Evolutionary conservation across 2,329 filamentous ascomycete species (phyloP), one percentile per base, ranked within the genome.

Genomic region (Fusarium graminum): DNA sequence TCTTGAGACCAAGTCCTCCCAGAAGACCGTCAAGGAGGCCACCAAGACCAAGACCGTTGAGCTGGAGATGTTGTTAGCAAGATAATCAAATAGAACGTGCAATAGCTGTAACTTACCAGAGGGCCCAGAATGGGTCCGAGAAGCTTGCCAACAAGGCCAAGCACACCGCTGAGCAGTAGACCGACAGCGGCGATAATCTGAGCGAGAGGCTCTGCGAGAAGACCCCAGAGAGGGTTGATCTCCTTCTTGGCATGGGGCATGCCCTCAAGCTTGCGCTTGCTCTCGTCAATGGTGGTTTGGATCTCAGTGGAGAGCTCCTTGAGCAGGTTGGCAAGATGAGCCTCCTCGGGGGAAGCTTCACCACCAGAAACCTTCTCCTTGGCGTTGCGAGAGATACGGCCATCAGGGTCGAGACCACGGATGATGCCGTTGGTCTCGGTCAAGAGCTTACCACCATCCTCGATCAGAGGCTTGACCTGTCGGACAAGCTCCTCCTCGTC

Each of bases 191-290:
- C 92, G 46, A 97, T 86, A 75, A 97, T 97, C 85, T 97, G 94
- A 85, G 93, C 92, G 22, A 97, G 82, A 12, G 94, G 94, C 83
- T 97, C 92, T 34, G 88, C 88, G 14, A 95, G 82, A 46, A 97
- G 83, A 29, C 83, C 88, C 93, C 93, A 97, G 29, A 97, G 87
- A 12, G 94, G 93, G 81, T 94, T 97, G 62, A 97, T 85, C 82
- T 94, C 90, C 85, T 97, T 94, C 90, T 97, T 96, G 41, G 93
- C 94, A 70, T 96, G 91, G 7, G 94, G 93, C 92, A 97, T 95
- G 74, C 92, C 91, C 74, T 91, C 88, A 63, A 97, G 91, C 83
- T 92, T 92, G 82, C 90, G 92, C 87, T 94, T 95, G 26, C 92
- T 91, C 66, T 90, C 89, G 74, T 97, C 93, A 70, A 97, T 94